Percentiles rank a stretch among this genome's conserved stretches.
phyloP scores from a whole-genome alignment of 371 early-diverging fungal genomes.

The Aphelidium insulamus region DNA sequence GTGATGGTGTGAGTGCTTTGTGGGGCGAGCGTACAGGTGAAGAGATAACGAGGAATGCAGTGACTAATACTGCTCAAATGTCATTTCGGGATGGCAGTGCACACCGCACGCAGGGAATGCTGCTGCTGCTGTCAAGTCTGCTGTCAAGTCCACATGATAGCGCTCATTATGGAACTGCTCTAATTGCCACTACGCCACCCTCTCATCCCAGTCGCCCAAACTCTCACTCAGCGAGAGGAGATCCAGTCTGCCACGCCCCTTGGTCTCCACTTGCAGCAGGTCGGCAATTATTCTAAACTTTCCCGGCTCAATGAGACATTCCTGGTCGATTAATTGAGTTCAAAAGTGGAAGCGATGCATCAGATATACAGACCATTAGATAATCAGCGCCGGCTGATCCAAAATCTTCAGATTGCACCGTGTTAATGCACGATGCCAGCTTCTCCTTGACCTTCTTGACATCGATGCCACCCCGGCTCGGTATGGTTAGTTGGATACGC shows the following conservation, averaged over 20 bases:
- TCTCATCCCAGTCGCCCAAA: too few species aligned
- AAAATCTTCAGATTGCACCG: conserved; percentile 70
- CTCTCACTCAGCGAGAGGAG: conserved; percentile 59
- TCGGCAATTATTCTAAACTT: conserved; percentile 62
- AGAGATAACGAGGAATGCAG: too few species aligned
- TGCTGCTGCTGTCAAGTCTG: conserved; percentile 1
- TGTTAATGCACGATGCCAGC: conserved; percentile 35
- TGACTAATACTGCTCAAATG: too few species aligned
- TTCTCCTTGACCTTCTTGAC: conserved; percentile 63
- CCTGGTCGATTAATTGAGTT: conserved; percentile 16
- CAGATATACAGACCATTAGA: conserved; percentile 40
- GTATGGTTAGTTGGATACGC: conserved; percentile 50
- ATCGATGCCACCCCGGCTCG: conserved; percentile 56
- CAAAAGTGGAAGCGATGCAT: not conserved
- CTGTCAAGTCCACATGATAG: conserved; percentile 2
- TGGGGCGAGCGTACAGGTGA: conserved; percentile 1
- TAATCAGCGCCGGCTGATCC: conserved; percentile 45
- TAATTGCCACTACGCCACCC: too few species aligned
- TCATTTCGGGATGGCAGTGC: too few species aligned
- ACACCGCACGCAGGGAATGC: conserved; percentile 3
- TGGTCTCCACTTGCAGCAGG: conserved; percentile 49
- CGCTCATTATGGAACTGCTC: conserved; percentile 2
- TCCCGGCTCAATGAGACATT: conserved; percentile 77
- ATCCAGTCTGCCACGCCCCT: conserved; percentile 66
- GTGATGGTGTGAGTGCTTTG: not conserved